Base-by-base conservation (phyloP, 2,329 filamentous ascomycete species). In the Periconia digitata region DNA sequence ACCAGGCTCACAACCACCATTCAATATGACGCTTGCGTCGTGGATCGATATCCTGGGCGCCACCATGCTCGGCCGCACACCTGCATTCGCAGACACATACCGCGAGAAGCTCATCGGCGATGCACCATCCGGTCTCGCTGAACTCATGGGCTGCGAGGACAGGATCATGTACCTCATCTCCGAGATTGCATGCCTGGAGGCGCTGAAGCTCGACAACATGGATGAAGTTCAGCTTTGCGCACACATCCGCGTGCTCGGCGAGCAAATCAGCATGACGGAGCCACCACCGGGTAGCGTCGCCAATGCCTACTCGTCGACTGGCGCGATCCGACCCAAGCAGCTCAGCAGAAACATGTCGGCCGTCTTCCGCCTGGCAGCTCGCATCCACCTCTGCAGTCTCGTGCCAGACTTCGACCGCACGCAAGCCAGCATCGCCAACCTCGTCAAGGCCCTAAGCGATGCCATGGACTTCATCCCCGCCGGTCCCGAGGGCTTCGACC, bases 1-100 rank as follows among this genome's bases (percentile, higher is more conserved):
- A 56, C 76, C 79, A n/a, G 76, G 81, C 55, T 63, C 75, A 7
- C 86, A 86, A 53, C 84, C 89, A 5, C 87, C 90, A 10, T 96
- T 96, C 82, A 96, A 92, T 80, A 96, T 96, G 91, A 92, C 90
- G 1, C 77, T 96, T 54, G 87, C 90, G 6, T 81, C 91, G 8
- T 97, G 94, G 94, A 96, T 97, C 64, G 94, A 99, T 72, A 96
- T 99, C 58, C 83, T 97, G 27, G 94, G 94, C 54, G 86, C 92
- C 2, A 95, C 92, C 8, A 96, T 99, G 85, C 82, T 89, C 54
- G 92, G 92, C 27, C 83, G 85, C 47, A 87, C 90, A 8, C 94
- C 94, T 7, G 83, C 84, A 8, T 97, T 96, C 66, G 91, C 94
- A 4, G 89, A 96, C 75, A 90, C 88, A n/a, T 99, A 97, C 75